phyloP scores from a whole-genome alignment of 1,284 basidiomycete genomes.

The Sphagnurus paluster region DNA sequence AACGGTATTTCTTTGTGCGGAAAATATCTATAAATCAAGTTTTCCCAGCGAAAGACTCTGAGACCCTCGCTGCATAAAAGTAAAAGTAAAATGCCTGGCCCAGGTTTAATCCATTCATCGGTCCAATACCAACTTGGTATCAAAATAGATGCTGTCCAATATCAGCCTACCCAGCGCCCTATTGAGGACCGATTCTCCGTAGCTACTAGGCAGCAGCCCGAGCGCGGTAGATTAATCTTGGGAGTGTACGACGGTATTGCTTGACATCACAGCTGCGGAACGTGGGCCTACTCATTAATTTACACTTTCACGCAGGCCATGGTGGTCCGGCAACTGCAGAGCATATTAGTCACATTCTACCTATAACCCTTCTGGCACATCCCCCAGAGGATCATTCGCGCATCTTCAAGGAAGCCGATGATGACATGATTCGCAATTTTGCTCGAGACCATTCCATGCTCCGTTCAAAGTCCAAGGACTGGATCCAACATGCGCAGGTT shows the following conservation, averaged over 20 bases:
- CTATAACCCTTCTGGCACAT: constrained; percentile 25
- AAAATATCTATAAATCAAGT: no score
- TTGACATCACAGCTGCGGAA: no score
- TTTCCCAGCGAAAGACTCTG: no score
- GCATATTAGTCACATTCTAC: constrained; percentile 30
- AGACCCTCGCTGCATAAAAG: no score
- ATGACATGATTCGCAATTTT: constrained; percentile 26
- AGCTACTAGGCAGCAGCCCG: constrained; percentile 15
- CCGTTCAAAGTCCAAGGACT: constrained; percentile 26
- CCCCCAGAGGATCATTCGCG: constrained; percentile 22
- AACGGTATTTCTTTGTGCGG: neutral
- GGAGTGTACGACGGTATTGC: constrained; percentile 37
- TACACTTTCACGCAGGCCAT: constrained; percentile 26
- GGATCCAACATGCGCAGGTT: constrained; percentile 29
- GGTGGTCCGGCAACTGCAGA: constrained; percentile 34
- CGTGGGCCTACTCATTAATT: neutral
- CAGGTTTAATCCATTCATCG: constrained; percentile 13
- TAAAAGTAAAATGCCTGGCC: constrained; percentile 11
- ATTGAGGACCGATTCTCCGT: constrained; percentile 37
- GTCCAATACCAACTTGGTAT: constrained; percentile 17
- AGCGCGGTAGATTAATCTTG: constrained; percentile 25
- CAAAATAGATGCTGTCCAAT: constrained; percentile 28
- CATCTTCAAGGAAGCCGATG: constrained; percentile 28
- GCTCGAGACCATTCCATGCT: constrained; percentile 30
- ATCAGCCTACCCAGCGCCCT: constrained; percentile 34